Conservation (phyloP, 768 basidiomycete species). For the Myochromella boudieri region DNA sequence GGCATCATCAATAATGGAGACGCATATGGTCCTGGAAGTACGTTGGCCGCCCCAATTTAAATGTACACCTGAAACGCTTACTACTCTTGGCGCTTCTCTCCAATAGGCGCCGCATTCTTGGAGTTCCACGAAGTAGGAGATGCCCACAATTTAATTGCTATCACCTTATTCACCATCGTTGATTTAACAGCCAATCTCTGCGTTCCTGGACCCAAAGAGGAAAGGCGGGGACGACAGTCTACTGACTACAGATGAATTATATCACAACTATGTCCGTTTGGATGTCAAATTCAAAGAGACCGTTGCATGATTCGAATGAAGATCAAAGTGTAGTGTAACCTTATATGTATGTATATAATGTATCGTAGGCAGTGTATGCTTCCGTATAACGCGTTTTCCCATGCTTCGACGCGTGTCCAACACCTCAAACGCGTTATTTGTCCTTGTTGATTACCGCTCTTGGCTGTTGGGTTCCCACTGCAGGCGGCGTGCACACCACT, state of each 20-base stretch:
- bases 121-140: conserved; percentile 63
- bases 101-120: conserved; percentile 67
- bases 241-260: conserved; percentile 68
- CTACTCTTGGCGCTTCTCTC: conserved; percentile 6
- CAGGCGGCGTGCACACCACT: no score
- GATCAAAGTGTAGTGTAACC: background rate
- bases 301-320: background rate
- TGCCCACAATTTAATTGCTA: background rate
- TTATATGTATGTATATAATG: background rate
- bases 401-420: background rate
- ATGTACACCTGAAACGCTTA: conserved; percentile 2
- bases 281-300: conserved; percentile 43
- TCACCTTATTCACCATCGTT: conserved; percentile 5
- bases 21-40: conserved; percentile 60
- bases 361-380: background rate
- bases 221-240: conserved; percentile 63
- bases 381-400: no score
- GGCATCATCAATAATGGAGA: conserved; percentile 53
- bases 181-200: conserved; percentile 50
- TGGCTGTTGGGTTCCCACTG: background rate
- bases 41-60: conserved; percentile 18
- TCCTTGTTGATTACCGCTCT: background rate
- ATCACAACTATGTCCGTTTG: conserved; percentile 67
- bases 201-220: conserved; percentile 60
- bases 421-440: background rate